Base-by-base conservation (phyloP, 106 monocot genomes). In the Hemerocallis citrina region DNA sequence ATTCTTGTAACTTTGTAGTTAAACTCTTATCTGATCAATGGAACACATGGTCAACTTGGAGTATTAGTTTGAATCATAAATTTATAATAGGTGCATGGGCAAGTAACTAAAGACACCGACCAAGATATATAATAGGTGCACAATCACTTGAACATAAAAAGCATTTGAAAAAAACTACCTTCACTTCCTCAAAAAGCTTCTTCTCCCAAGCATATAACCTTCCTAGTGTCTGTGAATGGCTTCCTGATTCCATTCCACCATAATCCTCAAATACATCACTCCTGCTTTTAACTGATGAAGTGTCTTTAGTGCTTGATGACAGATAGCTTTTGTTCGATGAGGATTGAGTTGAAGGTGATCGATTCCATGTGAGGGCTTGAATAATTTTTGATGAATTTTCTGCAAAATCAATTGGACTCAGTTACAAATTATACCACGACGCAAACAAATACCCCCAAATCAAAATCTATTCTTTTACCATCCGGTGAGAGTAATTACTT, bases 171-270 rank as follows among this genome's bases (percentile, higher is more conserved):
- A 34, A 63, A 60, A 15, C 12, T 75, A 98, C 98, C 98, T 98
- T 98, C 17, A 98, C 98, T 88, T 92, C 98, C 52, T 88, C 82
- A 30, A 85, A 98, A 24, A 98, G 85, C 65, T 98, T 98, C 75
- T 92, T 98, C 71, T 98, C 98, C 98, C 98, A 98, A 47, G 88
- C 98, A 72, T 85, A 98, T 43, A 98, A 63, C 60, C 92, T 88
- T 55, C 73, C 85, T 25, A 98, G 82, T 5, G 98, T 98, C 75
- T 80, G 79, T 7, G 82, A 85, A 56, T 92, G 98, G 61, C 87
- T 85, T 34, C 98, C 98, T 15, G 91, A 77, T 58, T 69, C 77
- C 92, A 98, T 98, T 32, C 84, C 88, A 62, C 69, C 75, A 43
- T 58, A 72, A 31, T 92, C 85, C 20, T 85, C 79, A 68, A 92